Evolutionary conservation across 257 asterid genomes (phyloP), one percentile per base, ranked within the genome.

Genomic region (Scutellaria baicalensis): DNA sequence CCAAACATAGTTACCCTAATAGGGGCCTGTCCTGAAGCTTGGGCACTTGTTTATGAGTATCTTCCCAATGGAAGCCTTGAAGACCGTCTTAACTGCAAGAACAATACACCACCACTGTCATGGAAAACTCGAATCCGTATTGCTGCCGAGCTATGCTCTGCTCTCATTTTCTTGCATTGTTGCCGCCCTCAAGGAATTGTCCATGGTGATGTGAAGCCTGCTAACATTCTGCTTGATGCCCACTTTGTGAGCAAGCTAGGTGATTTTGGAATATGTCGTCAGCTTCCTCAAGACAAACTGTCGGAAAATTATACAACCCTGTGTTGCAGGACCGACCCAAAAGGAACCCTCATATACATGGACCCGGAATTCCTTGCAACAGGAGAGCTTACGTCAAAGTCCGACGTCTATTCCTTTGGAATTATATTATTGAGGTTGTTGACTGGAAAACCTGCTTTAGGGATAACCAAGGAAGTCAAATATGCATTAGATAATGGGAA

Each of bases 31-130:
- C 96, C 88, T 3, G 96, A 89, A 75, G 83, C 82, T 50, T 89
- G 86, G 85, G 83, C 86, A 12, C 97, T 93, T 56, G 71, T 93
- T 36, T 91, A 93, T 6, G 97, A 93, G 83, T 93, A 87, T 77
- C 86, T 87, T 54, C 94, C 90, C 13, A 84, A 91, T 70, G 99
- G 99, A 63, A 93, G 95, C 89, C 96, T 93, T 6, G 99, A 93
- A 75, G 97, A 93, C 40, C 92, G 96, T 49, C 88, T 93, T 35
- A 84, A 66, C 75, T 89, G 97, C 89, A 89, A 87, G 81, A 80
- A 81, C 72, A 91, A 93, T 69, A 83, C 96, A 1, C 83, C 96
- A 9, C 99, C 97, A 1, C 74, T 93, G 20, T 74, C 97, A 20
- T 93, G 99, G 99, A 92, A 93, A 78, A 75, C 89, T 55, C 82